Base-by-base conservation (phyloP, 345 rosid species). In the Arabis hirsuta region DNA sequence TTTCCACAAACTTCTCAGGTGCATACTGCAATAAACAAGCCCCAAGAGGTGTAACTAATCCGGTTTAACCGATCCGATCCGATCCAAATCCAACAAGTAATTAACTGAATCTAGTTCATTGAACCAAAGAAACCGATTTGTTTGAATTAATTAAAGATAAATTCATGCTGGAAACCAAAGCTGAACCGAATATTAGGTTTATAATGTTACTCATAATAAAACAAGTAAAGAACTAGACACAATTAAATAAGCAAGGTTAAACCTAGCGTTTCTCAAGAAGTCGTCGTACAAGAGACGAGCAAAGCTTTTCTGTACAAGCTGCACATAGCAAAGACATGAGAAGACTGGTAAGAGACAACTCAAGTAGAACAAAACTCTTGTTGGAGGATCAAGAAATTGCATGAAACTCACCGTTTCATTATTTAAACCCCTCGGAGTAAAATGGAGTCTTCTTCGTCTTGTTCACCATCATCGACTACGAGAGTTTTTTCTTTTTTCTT, bases 271-370 rank as follows among this genome's bases (percentile, higher is more conserved):
- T 73, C 92, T 90, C 73, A 80, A 34, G 76, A 82, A 88, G 84
- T 96, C 99, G 69, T 88, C 82, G 82, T 81, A 96, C 73, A 88
- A 43, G 79, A 96, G 81, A 65, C 99, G 92, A 62, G 97, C 89
- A 83, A 96, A 96, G 77, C 99, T 92, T 82, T 96, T 96, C 80
- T 96, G 99, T 47, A 96, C 99, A 82, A 96, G 98, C 99, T 96
- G 91, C 83, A 78, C 16, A 54, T 4, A 73, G 65, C 69, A 36
- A 60, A 66, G 65, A 68, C 4, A 27, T 22, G 13, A 43, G 62
- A 32, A 69, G 65, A 29, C 59, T 50, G 7, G 71, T 71, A 43
- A 70, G 67, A 56, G 61, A 50, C 11, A 19, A 27, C 24, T 20
- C 26, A 50, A 31, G 26, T 31, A 56, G 32, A 69, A 63, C 52